Conservation (phyloP, 495 filamentous ascomycete species). For the Penicillium argentinense region DNA sequence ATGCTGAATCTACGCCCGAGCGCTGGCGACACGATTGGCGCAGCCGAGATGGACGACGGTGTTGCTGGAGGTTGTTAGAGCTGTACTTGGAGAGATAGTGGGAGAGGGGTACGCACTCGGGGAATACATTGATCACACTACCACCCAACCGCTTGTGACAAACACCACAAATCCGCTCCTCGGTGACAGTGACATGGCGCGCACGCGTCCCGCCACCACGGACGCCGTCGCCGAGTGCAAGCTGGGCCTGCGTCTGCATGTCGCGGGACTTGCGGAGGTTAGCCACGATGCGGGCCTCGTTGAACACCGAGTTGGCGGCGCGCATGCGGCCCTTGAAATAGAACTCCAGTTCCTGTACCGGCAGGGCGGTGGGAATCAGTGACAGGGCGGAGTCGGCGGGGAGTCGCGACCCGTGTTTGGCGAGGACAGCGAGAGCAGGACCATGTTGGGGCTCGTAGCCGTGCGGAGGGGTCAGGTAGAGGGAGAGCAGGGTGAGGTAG, state of each 20-base stretch:
- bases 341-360: slow-evolving; percentile 75
- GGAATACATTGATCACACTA: slow-evolving; percentile 77
- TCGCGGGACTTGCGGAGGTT: slow-evolving; percentile 72
- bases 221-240: slow-evolving; percentile 65
- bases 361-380: slow-evolving; percentile 77
- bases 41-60: slow-evolving; percentile 84
- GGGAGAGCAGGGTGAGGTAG: slow-evolving; percentile 84
- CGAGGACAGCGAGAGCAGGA: slow-evolving; percentile 83
- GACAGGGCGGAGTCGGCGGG: slow-evolving; percentile 81
- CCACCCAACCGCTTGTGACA: slow-evolving; percentile 91
- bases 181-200: slow-evolving; percentile 72
- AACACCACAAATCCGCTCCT: slow-evolving; percentile 85
- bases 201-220: slow-evolving; percentile 57
- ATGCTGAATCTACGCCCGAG: slow-evolving; percentile 22
- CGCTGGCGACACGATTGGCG: slow-evolving; percentile 47
- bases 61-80: slow-evolving; percentile 42
- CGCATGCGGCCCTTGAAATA: slow-evolving; percentile 94
- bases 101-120: slow-evolving; percentile 51
- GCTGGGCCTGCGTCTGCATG: slow-evolving; percentile 65
- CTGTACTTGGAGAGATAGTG: background rate
- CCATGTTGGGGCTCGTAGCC: slow-evolving; percentile 70
- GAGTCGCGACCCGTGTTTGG: slow-evolving; percentile 86
- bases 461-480: slow-evolving; percentile 83
- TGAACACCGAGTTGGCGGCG: slow-evolving; percentile 75
- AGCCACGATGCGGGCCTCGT: slow-evolving; percentile 73